These are phyloP conservation scores for Aethionema arabicum DNA, from an alignment of 345 rosid species.

Conservation along the genomic window DNA sequence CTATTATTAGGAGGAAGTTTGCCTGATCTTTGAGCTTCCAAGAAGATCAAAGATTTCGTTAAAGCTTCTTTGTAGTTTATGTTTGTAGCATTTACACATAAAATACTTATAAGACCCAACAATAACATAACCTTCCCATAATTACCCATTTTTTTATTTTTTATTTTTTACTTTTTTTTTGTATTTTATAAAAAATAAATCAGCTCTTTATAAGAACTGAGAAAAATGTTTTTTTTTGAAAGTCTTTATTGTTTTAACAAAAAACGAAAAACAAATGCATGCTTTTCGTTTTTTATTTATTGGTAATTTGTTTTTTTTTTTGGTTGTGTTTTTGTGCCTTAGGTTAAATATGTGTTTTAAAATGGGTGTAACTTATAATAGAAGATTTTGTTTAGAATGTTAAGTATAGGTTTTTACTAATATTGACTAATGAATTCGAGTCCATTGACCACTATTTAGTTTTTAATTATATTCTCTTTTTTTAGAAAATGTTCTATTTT, in stretches of 20 bases:
- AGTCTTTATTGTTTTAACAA: constrained; percentile 23
- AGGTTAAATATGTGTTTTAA: constrained; percentile 16
- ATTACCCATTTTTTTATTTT: constrained; percentile 25
- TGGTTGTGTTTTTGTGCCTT: not conserved
- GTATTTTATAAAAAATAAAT: not conserved
- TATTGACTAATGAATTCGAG: constrained; percentile 24
- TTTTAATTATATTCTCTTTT: not conserved
- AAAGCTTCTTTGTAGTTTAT: constrained; percentile 72
- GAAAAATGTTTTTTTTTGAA: constrained; percentile 3
- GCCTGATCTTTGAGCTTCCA: constrained; percentile 93
- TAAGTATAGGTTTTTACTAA: constrained; percentile 41
- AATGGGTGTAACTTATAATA: constrained; percentile 26
- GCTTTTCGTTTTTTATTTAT: constrained; percentile 39
- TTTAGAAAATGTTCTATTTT: constrained; percentile 1
- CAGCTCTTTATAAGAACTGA: constrained; percentile 23
- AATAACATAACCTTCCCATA: constrained; percentile 35
- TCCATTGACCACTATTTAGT: constrained; percentile 18
- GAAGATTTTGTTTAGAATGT: constrained; percentile 10
- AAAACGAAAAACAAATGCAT: constrained; percentile 41
- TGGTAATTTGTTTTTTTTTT: not conserved
- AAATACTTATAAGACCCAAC: constrained; percentile 41
- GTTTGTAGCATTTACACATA: constrained; percentile 37
- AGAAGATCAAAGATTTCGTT: constrained; percentile 67
- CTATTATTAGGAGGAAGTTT: constrained; percentile 67
- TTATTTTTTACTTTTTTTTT: not conserved